Evolutionary conservation across 768 basidiomycete species (phyloP).

Genomic region (Termitomyces titanicus): DNA sequence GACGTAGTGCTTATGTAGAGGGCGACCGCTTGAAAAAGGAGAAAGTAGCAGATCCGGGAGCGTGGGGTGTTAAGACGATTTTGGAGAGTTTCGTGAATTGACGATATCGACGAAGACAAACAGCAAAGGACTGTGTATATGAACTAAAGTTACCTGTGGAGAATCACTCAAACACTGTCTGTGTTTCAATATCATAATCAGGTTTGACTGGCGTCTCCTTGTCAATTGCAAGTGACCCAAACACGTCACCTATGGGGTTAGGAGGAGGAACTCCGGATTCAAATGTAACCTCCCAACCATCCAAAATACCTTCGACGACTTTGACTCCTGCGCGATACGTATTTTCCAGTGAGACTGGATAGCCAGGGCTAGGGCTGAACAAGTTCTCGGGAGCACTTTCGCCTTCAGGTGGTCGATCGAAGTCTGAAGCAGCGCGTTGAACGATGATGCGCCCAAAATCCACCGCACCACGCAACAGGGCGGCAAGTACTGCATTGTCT

Average conservation of each 20-base stretch:
- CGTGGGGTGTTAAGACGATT: slow-evolving; percentile 83
- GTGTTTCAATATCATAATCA: neutral
- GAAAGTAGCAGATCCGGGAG: slow-evolving; percentile 80
- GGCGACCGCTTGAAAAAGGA: slow-evolving; percentile 58
- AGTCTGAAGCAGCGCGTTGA: slow-evolving; percentile 11
- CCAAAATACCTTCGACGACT: slow-evolving; percentile 9
- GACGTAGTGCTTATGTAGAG: slow-evolving; percentile 85
- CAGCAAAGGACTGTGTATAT: neutral
- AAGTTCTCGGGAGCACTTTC: slow-evolving; percentile 10
- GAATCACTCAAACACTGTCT: neutral
- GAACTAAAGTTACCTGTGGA: neutral
- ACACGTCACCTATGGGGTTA: slow-evolving; percentile 9
- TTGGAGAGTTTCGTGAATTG: slow-evolving; percentile 46
- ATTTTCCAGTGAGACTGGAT: slow-evolving; percentile 6
- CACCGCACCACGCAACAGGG: slow-evolving; percentile 5
- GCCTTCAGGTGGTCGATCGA: slow-evolving; percentile 10
- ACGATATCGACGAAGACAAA: neutral
- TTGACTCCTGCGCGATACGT: slow-evolving; percentile 10
- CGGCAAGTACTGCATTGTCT: slow-evolving; percentile 10
- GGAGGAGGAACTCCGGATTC: slow-evolving; percentile 2
- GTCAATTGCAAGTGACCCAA: neutral
- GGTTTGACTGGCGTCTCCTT: neutral
- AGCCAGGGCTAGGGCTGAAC: slow-evolving; percentile 3
- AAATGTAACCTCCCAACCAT: slow-evolving; percentile 8
- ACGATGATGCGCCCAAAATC: slow-evolving; percentile 6